These are phyloP conservation scores for Cladophialophora psammophila DNA, from an alignment of 2,329 filamentous ascomycete species.

Conservation along the genomic window DNA sequence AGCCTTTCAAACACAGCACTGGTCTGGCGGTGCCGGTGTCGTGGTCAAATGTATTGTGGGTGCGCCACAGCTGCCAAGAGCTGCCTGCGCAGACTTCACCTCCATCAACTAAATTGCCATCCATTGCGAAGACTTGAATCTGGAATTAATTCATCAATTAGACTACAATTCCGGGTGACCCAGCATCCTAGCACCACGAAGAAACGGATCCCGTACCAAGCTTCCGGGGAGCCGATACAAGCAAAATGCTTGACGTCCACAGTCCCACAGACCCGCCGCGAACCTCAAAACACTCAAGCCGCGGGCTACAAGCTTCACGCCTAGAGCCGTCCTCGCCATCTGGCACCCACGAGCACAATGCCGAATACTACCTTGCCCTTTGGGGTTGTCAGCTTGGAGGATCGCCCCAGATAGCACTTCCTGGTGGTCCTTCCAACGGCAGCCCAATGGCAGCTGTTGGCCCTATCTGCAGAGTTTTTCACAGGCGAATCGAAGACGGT, in stretches of 20 bases:
- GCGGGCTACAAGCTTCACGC: not conserved
- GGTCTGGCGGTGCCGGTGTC: no score
- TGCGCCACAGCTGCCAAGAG: no score
- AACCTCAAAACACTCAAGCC: not conserved
- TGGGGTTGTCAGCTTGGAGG: slow-evolving; percentile 10
- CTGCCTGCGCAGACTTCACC: no score
- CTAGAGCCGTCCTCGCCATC: not conserved
- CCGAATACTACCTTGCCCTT: slow-evolving; percentile 14
- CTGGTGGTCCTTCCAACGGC: slow-evolving; percentile 8
- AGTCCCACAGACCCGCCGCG: not conserved
- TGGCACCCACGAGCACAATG: not conserved
- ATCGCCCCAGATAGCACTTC: slow-evolving; percentile 1
- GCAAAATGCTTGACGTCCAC: not conserved
- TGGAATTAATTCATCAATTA: no score
- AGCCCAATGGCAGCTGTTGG: slow-evolving; percentile 7
- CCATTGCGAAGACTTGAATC: no score
- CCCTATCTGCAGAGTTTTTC: slow-evolving; percentile 13
- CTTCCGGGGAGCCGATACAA: not conserved
- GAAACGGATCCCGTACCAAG: slow-evolving; percentile 3
- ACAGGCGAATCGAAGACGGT: slow-evolving; percentile 13
- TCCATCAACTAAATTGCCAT: no score
- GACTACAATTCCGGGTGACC: no score
- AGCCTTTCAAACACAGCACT: no score
- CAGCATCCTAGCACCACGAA: not conserved
- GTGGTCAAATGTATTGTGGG: no score